Evolutionary conservation across 2,329 filamentous ascomycete species (phyloP), one percentile per base, ranked within the genome.

Genomic region (Phialocephala subalpina): DNA sequence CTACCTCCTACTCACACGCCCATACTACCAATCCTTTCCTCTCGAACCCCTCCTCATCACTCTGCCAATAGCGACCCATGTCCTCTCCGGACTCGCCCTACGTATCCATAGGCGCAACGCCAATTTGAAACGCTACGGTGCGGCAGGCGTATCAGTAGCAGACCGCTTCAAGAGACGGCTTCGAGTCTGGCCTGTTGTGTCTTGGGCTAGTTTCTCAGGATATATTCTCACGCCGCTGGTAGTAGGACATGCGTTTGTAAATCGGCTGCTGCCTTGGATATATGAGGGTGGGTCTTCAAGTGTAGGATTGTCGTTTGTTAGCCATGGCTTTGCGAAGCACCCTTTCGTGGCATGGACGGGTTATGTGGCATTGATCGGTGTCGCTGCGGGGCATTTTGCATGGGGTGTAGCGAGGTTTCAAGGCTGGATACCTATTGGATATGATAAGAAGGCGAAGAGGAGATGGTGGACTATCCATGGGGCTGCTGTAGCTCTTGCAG

Each of bases 391-490:
- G 66, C 94, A 97, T 80, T 89, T 94, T 77, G 87, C 92, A 8
- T 97, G 93, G 87, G 94, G 94, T 2, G 87, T 88, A 80, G 92
- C 93, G n/a, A 91, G 88, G 78, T 97, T 93, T 92, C 80, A 94
- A 66, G 88, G 88, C 0, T 82, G 86, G 56, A 83, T 89, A 59
- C 90, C 90, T 72, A 76, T 79, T 73, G 76, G 82, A 76, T 75
- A 83, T 8, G 86, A 87, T 68, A 86, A 81, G 64, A 74, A 81
- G 78, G 73, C 83, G 83, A 88, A 89, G 75, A 84, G 88, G 74
- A 86, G 87, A 73, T 92, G 92, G 88, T 88, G 92, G 80, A 78
- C 82, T 1, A 83, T 97, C 63, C 93, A 97, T 75, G 89, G 84
- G 0, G 77, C 89, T 61, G 86, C 86, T 0, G 82, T 84, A 0